These are phyloP conservation scores for Coemansia sp. DNA, from an alignment of 192 early-diverging fungal genomes.

Conservation along the genomic window DNA sequence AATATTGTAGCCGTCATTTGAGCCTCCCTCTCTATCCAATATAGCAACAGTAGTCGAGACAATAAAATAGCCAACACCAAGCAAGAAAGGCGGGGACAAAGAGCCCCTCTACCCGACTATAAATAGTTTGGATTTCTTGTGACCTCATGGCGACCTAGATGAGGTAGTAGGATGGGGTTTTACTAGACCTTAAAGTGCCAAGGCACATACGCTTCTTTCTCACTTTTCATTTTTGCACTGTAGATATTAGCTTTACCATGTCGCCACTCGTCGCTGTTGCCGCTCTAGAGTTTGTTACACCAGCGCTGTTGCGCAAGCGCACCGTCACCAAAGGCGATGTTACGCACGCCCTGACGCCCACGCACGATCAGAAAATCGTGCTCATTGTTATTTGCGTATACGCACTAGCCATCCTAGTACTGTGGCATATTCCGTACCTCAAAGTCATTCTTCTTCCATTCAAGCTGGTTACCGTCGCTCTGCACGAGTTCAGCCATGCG, in stretches of 20 bases:
- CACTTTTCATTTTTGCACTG: not conserved
- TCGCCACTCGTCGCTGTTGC: constrained; percentile 6
- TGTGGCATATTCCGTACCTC: constrained; percentile 89
- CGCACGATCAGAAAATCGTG: constrained; percentile 41
- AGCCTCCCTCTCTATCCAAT: not conserved
- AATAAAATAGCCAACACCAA: not conserved
- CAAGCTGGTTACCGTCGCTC: constrained; percentile 89
- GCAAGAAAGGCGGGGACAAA: not conserved
- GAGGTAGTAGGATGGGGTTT: not conserved
- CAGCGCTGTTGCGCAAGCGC: constrained; percentile 17
- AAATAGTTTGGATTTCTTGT: not conserved
- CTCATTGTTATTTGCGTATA: constrained; percentile 69
- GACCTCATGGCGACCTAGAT: not conserved
- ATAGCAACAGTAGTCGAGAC: not conserved
- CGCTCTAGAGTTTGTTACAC: not conserved
- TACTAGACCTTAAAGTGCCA: not conserved
- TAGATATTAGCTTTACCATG: constrained; percentile 5
- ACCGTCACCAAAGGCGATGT: constrained; percentile 38
- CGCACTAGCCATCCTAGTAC: constrained; percentile 65
- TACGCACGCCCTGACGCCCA: constrained; percentile 42
- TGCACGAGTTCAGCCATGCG: constrained; percentile 97
- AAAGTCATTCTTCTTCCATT: constrained; percentile 92
- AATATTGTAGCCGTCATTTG: constrained; percentile 8
- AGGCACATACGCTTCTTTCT: not conserved
- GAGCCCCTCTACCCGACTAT: not conserved